Conservation (phyloP, 1,284 basidiomycete genomes). For the Cryptococcus amylolentus region DNA sequence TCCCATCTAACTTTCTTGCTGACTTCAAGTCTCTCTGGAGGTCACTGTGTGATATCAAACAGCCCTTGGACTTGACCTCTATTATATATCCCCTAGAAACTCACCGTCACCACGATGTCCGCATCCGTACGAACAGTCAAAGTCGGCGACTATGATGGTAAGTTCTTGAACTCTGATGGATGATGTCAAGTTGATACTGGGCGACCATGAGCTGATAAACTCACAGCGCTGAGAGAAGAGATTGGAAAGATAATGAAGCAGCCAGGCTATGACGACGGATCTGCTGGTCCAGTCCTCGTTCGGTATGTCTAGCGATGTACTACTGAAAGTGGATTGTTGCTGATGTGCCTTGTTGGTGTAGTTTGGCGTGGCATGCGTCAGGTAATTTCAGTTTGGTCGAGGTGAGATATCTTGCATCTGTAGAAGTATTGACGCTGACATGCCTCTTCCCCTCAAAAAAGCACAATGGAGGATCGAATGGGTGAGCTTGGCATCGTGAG, state of each 20-base stretch:
- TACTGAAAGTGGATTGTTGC: background rate
- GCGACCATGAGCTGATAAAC: background rate
- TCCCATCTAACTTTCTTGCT: background rate
- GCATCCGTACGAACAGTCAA: constrained; percentile 18
- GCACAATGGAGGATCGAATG: constrained; percentile 56
- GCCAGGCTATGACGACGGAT: constrained; percentile 50
- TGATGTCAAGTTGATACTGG: background rate
- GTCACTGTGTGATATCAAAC: no score
- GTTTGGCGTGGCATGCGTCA: constrained; percentile 56
- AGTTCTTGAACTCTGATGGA: background rate
- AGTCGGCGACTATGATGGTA: constrained; percentile 41
- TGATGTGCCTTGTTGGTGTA: constrained; percentile 10
- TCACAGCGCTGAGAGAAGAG: constrained; percentile 40
- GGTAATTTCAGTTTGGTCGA: constrained; percentile 50
- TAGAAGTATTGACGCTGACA: constrained; percentile 6
- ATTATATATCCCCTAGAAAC: no score
- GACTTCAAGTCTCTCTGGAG: background rate
- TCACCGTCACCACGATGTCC: background rate
- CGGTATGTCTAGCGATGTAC: constrained; percentile 21
- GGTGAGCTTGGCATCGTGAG: constrained; percentile 25
- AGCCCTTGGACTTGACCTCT: no score
- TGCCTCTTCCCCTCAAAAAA: constrained; percentile 20
- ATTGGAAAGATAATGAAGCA: constrained; percentile 46
- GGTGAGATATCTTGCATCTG: constrained; percentile 17
- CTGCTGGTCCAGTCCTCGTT: constrained; percentile 47